Base-by-base conservation (phyloP, 495 filamentous ascomycete genomes). In the Hypoxylon lienhwacheense region DNA sequence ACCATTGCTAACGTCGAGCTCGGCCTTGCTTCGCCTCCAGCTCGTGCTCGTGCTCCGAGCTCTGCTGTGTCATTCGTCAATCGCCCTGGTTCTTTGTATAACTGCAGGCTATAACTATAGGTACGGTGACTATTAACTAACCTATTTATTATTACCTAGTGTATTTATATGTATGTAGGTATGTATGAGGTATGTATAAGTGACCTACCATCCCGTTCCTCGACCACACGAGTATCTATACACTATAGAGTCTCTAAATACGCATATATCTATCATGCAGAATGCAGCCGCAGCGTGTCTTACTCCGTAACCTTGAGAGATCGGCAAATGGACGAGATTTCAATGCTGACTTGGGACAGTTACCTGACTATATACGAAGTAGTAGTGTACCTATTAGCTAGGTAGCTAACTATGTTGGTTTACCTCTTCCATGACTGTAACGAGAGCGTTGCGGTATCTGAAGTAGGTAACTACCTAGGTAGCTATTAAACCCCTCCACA, bases 321-420 rank as follows among this genome's bases (percentile, higher is more conserved):
- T 60, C 50, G 50, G 56, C 49, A 60, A 60, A 50, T 54, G 44
- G 44, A 53, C 31, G 49, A 43, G 37, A n/a, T n/a, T n/a, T n/a
- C n/a, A n/a, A n/a, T n/a, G n/a, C n/a, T n/a, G n/a, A n/a, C n/a
- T n/a, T n/a, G n/a, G n/a, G n/a, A n/a, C n/a, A n/a, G n/a, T n/a
- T n/a, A n/a, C n/a, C n/a, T n/a, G n/a, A n/a, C n/a, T n/a, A n/a
- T n/a, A n/a, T n/a, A n/a, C n/a, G n/a, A n/a, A n/a, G n/a, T n/a
- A n/a, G n/a, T n/a, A n/a, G n/a, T n/a, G n/a, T n/a, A n/a, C n/a
- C n/a, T n/a, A n/a, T n/a, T n/a, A n/a, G n/a, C n/a, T n/a, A n/a
- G n/a, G n/a, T n/a, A n/a, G n/a, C n/a, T n/a, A n/a, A n/a, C n/a
- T n/a, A n/a, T n/a, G n/a, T n/a, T n/a, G n/a, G n/a, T n/a, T n/a